Conservation (phyloP, 768 basidiomycete species). For the Sporobolomyces pararoseus region DNA sequence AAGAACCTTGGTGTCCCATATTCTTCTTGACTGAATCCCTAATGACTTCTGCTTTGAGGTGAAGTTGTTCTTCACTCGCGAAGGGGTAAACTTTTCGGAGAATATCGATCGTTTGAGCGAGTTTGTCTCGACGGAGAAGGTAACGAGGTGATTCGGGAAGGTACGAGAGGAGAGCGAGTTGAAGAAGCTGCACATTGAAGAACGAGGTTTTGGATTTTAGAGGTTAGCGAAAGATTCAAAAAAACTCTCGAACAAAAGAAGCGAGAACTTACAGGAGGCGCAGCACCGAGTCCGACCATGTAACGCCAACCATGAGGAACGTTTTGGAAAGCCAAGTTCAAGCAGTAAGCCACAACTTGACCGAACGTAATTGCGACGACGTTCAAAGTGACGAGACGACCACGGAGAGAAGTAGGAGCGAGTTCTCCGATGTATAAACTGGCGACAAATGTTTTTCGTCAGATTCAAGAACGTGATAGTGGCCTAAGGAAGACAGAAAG, state of each 20-base stretch:
- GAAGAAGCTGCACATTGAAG: conserved; percentile 9
- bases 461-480: too few relatives aligned
- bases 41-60: conserved; percentile 64
- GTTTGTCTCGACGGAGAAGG: conserved; percentile 59
- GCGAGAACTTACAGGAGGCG: conserved; percentile 33
- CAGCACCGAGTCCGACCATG: conserved; percentile 73
- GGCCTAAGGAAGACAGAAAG: too few relatives aligned
- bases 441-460: not conserved
- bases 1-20: conserved; percentile 59
- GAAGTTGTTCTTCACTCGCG: conserved; percentile 63
- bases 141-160: conserved; percentile 72
- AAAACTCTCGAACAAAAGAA: too few relatives aligned
- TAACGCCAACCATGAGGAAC: conserved; percentile 69
- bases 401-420: conserved; percentile 67
- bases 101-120: conserved; percentile 57
- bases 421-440: conserved; percentile 75
- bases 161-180: conserved; percentile 30
- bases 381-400: conserved; percentile 74
- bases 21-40: conserved; percentile 57
- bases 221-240: too few relatives aligned
- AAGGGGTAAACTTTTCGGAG: conserved; percentile 66
- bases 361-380: conserved; percentile 77
- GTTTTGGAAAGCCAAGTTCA: conserved; percentile 45
- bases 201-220: too few relatives aligned
- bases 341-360: conserved; percentile 71